phyloP scores from a whole-genome alignment of 1,284 basidiomycete genomes.

The Puccinia triticina region DNA sequence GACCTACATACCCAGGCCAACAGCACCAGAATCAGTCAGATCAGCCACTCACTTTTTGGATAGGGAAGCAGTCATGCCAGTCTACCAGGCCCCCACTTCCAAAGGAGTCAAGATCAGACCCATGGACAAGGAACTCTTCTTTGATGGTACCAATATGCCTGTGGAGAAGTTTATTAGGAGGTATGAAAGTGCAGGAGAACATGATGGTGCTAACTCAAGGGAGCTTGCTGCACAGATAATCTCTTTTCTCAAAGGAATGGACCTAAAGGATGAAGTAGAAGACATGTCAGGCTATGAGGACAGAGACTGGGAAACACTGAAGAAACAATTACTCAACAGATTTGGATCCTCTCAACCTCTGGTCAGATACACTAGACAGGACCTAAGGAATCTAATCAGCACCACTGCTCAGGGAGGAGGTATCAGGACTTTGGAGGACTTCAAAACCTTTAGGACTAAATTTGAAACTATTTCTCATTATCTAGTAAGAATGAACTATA shows the following conservation, averaged over 20 bases:
- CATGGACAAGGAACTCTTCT: background rate
- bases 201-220: background rate
- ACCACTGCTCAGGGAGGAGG: background rate
- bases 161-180: background rate
- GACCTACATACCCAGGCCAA: too few species aligned
- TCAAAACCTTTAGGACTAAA: background rate
- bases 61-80: too few species aligned
- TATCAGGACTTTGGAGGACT: background rate
- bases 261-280: too few species aligned
- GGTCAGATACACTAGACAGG: slow-evolving; percentile 4
- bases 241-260: background rate
- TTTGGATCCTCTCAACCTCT: background rate
- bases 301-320: background rate
- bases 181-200: background rate
- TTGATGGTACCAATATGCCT: slow-evolving; percentile 6
- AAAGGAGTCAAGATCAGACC: slow-evolving; percentile 10
- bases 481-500: background rate
- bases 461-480: background rate
- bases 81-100: too few species aligned
- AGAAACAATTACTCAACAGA: background rate
- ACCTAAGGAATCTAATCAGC: background rate
- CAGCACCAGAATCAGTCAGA: too few species aligned
- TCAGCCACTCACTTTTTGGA: too few species aligned
- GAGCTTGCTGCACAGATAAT: background rate
- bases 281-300: background rate